phyloP scores from a whole-genome alignment of 129 eudicot species.

The Artemisia argyi region DNA sequence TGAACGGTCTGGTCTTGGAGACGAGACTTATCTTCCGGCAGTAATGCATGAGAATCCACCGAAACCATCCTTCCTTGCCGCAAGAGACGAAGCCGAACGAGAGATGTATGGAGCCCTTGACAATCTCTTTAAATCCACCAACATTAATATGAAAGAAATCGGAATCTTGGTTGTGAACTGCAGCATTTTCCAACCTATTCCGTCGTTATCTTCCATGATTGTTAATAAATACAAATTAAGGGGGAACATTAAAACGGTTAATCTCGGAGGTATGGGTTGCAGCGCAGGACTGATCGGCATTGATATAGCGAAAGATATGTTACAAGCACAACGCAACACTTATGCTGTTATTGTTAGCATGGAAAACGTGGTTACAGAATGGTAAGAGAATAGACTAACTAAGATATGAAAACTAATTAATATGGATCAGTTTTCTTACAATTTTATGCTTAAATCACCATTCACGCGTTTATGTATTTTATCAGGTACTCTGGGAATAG shows the following conservation, averaged over 20 bases:
- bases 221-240: slow-evolving; percentile 45
- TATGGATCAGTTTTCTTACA: too few species aligned
- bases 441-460: too few species aligned
- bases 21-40: slow-evolving; percentile 48
- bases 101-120: slow-evolving; percentile 53
- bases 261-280: slow-evolving; percentile 64
- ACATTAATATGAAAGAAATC: slow-evolving; percentile 42
- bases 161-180: slow-evolving; percentile 55
- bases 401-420: background rate
- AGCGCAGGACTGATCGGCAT: slow-evolving; percentile 56
- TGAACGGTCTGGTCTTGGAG: slow-evolving; percentile 63
- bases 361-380: slow-evolving; percentile 47
- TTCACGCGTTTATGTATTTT: too few species aligned
- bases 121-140: slow-evolving; percentile 34
- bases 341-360: slow-evolving; percentile 49
- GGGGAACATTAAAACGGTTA: slow-evolving; percentile 36
- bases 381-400: slow-evolving; percentile 13
- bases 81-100: slow-evolving; percentile 46
- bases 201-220: slow-evolving; percentile 56
- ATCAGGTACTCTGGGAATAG: slow-evolving; percentile 41
- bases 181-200: slow-evolving; percentile 50
- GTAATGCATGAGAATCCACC: slow-evolving; percentile 37
- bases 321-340: slow-evolving; percentile 45
- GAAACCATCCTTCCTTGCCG: slow-evolving; percentile 38
- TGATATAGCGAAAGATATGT: slow-evolving; percentile 47